phyloP scores from a whole-genome alignment of 1,284 basidiomycete species.

The Leccinum griseonigrum region DNA sequence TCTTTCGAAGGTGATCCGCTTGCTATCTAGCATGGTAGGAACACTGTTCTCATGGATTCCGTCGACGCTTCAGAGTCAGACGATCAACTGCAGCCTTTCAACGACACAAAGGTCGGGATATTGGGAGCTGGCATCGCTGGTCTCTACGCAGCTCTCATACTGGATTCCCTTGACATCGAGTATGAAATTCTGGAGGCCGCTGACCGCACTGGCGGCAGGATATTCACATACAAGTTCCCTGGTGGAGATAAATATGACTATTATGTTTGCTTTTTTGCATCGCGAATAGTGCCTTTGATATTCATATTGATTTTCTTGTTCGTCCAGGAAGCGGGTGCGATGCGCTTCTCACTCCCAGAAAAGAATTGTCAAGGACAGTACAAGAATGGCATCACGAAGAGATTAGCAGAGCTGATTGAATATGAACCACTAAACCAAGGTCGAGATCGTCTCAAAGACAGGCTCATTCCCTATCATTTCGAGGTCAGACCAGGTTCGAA shows the following conservation, averaged over 20 bases:
- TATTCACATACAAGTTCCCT: slow-evolving; percentile 34
- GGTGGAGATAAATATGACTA: slow-evolving; percentile 15
- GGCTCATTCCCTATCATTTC: slow-evolving; percentile 13
- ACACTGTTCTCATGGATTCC: neutral
- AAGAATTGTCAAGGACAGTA: slow-evolving; percentile 15
- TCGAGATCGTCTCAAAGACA: slow-evolving; percentile 6
- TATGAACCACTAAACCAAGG: slow-evolving; percentile 18
- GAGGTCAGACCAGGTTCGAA: neutral
- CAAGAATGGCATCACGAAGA: slow-evolving; percentile 29
- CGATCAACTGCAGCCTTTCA: neutral
- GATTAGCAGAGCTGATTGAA: slow-evolving; percentile 26
- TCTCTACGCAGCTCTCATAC: slow-evolving; percentile 36
- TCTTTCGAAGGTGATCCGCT: slow-evolving; percentile 4
- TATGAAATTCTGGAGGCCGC: slow-evolving; percentile 36
- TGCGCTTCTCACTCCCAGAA: slow-evolving; percentile 26
- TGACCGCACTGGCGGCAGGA: slow-evolving; percentile 30
- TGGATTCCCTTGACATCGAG: slow-evolving; percentile 31
- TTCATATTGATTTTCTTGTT: neutral
- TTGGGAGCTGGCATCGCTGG: slow-evolving; percentile 33
- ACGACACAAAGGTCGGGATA: slow-evolving; percentile 13
- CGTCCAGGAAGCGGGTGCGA: slow-evolving; percentile 32
- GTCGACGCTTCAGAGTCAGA: slow-evolving; percentile 10
- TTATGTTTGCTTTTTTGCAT: slow-evolving; percentile 6
- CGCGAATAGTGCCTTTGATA: no score
- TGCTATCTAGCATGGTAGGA: no score